Percentiles rank a stretch among this genome's conserved stretches.
These are phyloP conservation scores for Ganoderma multipileum DNA, from an alignment of 1,284 basidiomycete genomes.

Conservation along the genomic window DNA sequence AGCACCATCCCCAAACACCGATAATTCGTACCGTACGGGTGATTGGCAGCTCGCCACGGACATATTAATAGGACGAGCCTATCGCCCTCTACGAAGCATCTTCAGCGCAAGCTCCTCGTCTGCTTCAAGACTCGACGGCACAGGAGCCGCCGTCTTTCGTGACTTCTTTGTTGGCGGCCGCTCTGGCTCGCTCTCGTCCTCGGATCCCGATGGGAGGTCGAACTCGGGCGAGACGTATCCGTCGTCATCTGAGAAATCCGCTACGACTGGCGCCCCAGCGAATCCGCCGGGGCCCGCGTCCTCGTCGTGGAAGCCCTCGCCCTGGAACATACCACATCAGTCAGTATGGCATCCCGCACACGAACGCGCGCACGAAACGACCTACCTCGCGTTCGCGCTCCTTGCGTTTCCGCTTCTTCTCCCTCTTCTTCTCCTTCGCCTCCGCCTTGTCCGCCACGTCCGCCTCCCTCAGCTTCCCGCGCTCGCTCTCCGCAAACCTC, in stretches of 20 bases:
- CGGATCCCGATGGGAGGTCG: constrained; percentile 59
- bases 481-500: constrained; percentile 77
- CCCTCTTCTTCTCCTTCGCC: constrained; percentile 87
- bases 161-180: constrained; percentile 46
- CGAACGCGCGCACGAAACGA: constrained; percentile 25
- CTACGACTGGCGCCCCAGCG: constrained; percentile 38
- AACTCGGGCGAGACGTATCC: constrained; percentile 80
- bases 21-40: no score
- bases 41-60: not conserved
- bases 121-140: constrained; percentile 31
- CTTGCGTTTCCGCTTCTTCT: constrained; percentile 87
- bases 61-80: not conserved
- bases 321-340: constrained; percentile 13
- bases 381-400: constrained; percentile 79
- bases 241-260: constrained; percentile 57
- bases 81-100: constrained; percentile 36
- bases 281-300: constrained; percentile 33
- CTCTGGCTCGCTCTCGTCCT: constrained; percentile 44
- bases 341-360: not conserved
- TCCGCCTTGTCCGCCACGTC: constrained; percentile 84
- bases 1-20: no score
- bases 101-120: constrained; percentile 39
- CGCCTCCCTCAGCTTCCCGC: constrained; percentile 70
- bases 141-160: constrained; percentile 14
- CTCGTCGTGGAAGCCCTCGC: constrained; percentile 31